Conservation (phyloP, 306 rosid species). For the Senna siamea region DNA sequence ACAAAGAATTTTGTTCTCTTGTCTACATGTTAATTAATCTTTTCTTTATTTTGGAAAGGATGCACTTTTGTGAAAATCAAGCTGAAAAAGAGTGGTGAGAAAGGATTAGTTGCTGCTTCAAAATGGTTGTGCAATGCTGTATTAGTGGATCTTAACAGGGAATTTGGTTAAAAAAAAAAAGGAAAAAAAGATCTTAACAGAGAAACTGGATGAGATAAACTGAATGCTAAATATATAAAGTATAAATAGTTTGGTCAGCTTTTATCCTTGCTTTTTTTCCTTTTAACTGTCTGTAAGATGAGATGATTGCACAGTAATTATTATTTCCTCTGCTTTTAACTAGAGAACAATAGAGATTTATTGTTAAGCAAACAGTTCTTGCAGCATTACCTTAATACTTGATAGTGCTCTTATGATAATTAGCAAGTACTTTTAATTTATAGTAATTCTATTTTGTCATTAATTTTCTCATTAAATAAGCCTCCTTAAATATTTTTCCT, state of each 20-base stretch:
- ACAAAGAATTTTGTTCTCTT: background rate
- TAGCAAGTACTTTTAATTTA: constrained; percentile 4
- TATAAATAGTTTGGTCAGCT: background rate
- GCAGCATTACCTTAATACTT: constrained; percentile 1
- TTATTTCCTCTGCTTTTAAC: constrained; percentile 13
- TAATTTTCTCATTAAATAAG: constrained; percentile 34
- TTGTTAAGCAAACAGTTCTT: constrained; percentile 7
- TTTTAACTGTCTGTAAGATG: constrained; percentile 22
- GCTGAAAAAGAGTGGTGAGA: constrained; percentile 14
- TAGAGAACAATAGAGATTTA: background rate
- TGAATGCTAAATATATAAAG: background rate
- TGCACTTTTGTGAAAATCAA: constrained; percentile 21
- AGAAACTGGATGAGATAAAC: constrained; percentile 9
- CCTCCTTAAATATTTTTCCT: constrained; percentile 18
- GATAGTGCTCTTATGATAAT: constrained; percentile 24
- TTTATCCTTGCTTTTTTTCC: background rate
- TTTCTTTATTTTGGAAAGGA: constrained; percentile 13
- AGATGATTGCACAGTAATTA: constrained; percentile 7
- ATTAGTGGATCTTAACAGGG: constrained; percentile 6
- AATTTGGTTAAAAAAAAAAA: too few relatives aligned
- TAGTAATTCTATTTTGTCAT: constrained; percentile 13
- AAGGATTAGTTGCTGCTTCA: constrained; percentile 13
- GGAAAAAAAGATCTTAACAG: constrained; percentile 5
- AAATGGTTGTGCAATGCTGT: constrained; percentile 14
- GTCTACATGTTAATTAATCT: background rate